Evolutionary conservation across 345 rosid genomes (phyloP), one percentile per base, ranked within the genome.

Genomic region (Corymbia maculata): DNA sequence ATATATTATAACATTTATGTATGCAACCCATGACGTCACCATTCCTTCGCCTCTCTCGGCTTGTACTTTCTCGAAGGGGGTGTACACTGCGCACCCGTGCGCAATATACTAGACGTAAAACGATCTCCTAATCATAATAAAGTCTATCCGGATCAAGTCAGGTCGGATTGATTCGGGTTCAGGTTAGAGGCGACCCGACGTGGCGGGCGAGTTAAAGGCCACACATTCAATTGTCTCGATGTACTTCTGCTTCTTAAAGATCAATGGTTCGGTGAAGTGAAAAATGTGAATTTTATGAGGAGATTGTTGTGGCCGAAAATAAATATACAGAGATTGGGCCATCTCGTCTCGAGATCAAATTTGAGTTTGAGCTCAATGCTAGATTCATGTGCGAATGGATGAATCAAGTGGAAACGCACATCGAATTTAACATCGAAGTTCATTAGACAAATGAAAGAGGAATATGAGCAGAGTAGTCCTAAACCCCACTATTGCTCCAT

Each of bases 201-300:
- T 17, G 45, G 3, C 42, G 79, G 36, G 42, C 1, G 79, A 68
- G 79, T 32, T 32, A 30, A 0, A 28, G 30, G 7, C 19, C 2
- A 1, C 79, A 8, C 2, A 11, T 8, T 2, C 0, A 7, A 32
- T 44, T 22, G 2, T 12, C 8, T 42, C 9, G 14, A 36, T 19
- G 49, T 75, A 10, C 8, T 19, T 22, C 13, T 19, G 49, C 82
- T 70, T 36, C 13, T 42, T 19, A 22, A 13, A 42, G 82, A 70
- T 19, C 13, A 4, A 10, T 5, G 14, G 6, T 57, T 22, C 66
- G 13, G 9, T 3, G 66, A 4, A 9, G n/a, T 6, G 13, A 6
- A 42, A 75, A 75, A 3, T 0, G 0, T 3, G 47, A 16, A 16
- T 42, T 36, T 9, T 26, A 2, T 75, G 4, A 3, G 13, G 0